Conservation (phyloP, 2,329 filamentous ascomycete genomes). For the Bipolaris oryzae region DNA sequence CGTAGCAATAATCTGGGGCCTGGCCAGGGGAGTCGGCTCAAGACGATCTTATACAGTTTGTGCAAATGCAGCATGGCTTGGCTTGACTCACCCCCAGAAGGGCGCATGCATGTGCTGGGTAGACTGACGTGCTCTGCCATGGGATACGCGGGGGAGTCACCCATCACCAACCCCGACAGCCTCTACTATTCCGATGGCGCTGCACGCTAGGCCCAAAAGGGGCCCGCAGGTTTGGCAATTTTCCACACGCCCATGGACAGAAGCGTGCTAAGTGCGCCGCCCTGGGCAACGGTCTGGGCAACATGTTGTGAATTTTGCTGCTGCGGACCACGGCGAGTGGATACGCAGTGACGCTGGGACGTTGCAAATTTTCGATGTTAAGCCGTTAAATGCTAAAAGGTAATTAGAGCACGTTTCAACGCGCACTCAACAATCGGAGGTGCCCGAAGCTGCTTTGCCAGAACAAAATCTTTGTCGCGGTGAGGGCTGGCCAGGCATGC, state of each 20-base stretch:
- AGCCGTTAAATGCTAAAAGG: conserved; percentile 30
- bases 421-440: conserved; percentile 17
- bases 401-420: conserved; percentile 17
- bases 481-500: conserved; percentile 5
- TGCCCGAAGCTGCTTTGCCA: conserved; percentile 17
- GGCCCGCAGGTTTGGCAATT: not conserved
- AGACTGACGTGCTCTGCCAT: conserved; percentile 23
- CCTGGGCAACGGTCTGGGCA: conserved; percentile 4
- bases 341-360: conserved; percentile 27
- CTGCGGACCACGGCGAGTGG: conserved; percentile 29
- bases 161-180: conserved; percentile 17
- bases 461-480: not conserved
- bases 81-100: conserved; percentile 30
- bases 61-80: conserved; percentile 7
- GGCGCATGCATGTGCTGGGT: conserved; percentile 22
- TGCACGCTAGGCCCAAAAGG: conserved; percentile 10
- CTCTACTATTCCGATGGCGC: conserved; percentile 10
- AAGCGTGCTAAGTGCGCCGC: not conserved
- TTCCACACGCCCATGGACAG: not conserved
- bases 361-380: conserved; percentile 32
- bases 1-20: not conserved
- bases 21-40: conserved; percentile 7
- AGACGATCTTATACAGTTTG: conserved; percentile 27
- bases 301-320: conserved; percentile 5
- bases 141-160: conserved; percentile 12